Evolutionary conservation across 163 green algal species (phyloP).

Genomic region (Chlamydomonas reinhardtii): DNA sequence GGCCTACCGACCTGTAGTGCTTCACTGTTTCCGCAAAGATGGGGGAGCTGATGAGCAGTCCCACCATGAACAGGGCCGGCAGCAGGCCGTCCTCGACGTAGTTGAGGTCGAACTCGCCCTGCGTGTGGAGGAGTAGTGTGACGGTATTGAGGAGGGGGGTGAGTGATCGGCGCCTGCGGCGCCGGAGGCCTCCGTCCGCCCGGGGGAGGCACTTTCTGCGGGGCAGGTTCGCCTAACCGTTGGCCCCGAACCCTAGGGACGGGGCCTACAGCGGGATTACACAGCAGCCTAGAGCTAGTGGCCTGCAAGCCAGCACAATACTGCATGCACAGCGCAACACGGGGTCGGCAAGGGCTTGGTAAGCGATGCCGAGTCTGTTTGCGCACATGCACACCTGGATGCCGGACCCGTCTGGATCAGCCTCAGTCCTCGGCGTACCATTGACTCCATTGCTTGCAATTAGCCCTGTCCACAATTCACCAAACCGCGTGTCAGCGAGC

Average conservation of each 20-base stretch:
- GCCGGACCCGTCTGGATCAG: conserved; percentile 69
- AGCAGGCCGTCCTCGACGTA: conserved; percentile 93
- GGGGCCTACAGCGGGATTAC: neutral
- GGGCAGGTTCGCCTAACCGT: no score
- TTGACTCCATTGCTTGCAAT: conserved; percentile 96
- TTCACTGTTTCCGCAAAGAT: conserved; percentile 92
- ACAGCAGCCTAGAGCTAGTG: neutral
- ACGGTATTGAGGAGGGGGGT: neutral
- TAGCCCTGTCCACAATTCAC: conserved; percentile 72
- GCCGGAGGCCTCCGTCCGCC: no score
- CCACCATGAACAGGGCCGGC: conserved; percentile 89
- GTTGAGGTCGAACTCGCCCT: conserved; percentile 91
- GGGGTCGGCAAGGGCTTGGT: no score
- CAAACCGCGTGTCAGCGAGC: neutral
- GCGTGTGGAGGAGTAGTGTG: conserved; percentile 3
- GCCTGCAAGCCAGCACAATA: no score
- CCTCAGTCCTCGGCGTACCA: conserved; percentile 63
- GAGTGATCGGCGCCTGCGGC: no score
- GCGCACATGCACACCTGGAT: conserved; percentile 73
- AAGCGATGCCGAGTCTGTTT: neutral
- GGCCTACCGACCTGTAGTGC: conserved; percentile 60
- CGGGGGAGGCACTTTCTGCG: no score
- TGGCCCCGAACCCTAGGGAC: no score
- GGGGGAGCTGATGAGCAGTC: conserved; percentile 92
- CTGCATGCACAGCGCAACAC: no score